Evolutionary conservation across 2,329 filamentous ascomycete species (phyloP).

Genomic region (Atkinsonella hypoxylon): DNA sequence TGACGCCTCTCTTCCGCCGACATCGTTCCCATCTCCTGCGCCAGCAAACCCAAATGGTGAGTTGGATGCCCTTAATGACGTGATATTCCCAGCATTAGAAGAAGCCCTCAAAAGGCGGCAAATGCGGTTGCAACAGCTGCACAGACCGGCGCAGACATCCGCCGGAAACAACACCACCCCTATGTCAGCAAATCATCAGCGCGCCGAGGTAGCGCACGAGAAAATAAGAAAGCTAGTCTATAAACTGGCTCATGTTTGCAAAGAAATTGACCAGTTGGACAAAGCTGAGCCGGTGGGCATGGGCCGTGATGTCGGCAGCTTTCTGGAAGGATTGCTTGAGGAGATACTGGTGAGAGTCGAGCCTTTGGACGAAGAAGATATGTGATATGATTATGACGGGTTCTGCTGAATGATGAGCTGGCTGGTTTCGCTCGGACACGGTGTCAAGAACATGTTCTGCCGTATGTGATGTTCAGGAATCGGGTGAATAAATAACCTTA

Average conservation of each 20-base stretch:
- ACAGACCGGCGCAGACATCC: constrained; percentile 23
- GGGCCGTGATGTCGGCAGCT: constrained; percentile 80
- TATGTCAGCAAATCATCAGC: constrained; percentile 52
- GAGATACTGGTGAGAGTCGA: constrained; percentile 89
- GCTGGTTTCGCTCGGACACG: too few relatives aligned
- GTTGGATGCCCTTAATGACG: constrained; percentile 76
- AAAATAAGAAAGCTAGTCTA: constrained; percentile 69
- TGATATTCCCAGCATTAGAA: constrained; percentile 86
- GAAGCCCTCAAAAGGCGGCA: constrained; percentile 76
- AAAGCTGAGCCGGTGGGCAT: constrained; percentile 80
- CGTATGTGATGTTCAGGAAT: too few relatives aligned
- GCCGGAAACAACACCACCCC: constrained; percentile 18
- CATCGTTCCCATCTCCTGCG: constrained; percentile 44
- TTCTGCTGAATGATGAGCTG: too few relatives aligned
- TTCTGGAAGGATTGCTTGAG: constrained; percentile 84
- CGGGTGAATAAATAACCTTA: too few relatives aligned
- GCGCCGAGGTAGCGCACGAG: constrained; percentile 64
- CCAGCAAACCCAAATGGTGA: constrained; percentile 52
- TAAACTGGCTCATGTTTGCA: constrained; percentile 72
- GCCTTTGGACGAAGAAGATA: constrained; percentile 64
- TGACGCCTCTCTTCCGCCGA: constrained; percentile 24
- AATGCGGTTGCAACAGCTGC: constrained; percentile 43
- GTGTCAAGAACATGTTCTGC: too few relatives aligned
- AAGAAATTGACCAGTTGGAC: constrained; percentile 83
- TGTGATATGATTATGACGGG: constrained; percentile 10